Percentiles rank a stretch among this genome's conserved stretches.
Evolutionary conservation across 2,329 filamentous ascomycete genomes (phyloP).

Genomic region (Gnomoniopsis smithogilvyi): DNA sequence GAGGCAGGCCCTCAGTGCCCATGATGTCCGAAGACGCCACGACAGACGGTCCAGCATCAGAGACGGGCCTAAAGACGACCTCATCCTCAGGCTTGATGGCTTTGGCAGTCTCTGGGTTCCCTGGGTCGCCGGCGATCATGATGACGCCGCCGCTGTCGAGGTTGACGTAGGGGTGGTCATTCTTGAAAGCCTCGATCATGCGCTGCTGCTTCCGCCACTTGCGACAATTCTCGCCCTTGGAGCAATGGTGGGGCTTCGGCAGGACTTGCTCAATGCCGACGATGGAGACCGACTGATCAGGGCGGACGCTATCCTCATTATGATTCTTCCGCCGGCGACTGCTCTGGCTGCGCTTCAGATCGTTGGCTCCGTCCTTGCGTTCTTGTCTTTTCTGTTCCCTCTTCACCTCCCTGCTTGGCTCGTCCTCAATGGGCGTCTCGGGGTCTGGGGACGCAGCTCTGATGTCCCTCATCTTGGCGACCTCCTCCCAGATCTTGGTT

Average conservation of each 20-base stretch:
- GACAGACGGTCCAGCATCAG: constrained; percentile 75
- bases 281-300: constrained; percentile 82
- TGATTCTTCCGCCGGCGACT: constrained; percentile 36
- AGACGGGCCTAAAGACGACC: constrained; percentile 59
- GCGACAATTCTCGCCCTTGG: constrained; percentile 80
- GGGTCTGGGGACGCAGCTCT: constrained; percentile 48
- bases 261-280: constrained; percentile 88
- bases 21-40: constrained; percentile 90
- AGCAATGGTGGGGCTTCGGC: constrained; percentile 79
- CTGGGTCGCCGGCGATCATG: constrained; percentile 74
- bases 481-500: constrained; percentile 76
- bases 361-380: constrained; percentile 28
- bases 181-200: constrained; percentile 70
- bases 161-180: constrained; percentile 68
- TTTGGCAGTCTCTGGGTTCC: constrained; percentile 66
- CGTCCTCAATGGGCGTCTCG: constrained; percentile 60
- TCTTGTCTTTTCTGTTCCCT: constrained; percentile 42
- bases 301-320: constrained; percentile 66
- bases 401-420: constrained; percentile 47
- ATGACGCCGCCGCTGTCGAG: constrained; percentile 63
- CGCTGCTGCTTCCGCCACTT: constrained; percentile 81
- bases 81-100: constrained; percentile 54
- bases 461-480: constrained; percentile 63
- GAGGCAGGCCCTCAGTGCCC: constrained; percentile 62
- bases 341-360: constrained; percentile 38